Conservation (phyloP, 163 green algal species). For the Prototheca cutis region DNA sequence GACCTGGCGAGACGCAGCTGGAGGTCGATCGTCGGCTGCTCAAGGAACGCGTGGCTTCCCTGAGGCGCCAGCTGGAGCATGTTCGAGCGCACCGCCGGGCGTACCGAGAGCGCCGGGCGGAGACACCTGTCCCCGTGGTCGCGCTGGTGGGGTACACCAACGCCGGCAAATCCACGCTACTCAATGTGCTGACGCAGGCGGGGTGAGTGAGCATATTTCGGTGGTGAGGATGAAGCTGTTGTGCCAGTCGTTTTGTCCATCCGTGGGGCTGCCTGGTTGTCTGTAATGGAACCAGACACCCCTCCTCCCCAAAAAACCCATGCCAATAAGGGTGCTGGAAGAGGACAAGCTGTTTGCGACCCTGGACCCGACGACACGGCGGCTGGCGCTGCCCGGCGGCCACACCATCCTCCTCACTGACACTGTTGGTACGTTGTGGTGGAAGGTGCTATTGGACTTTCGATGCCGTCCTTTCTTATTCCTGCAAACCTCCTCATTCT, state of each 20-base stretch:
- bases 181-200: constrained; percentile 67
- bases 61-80: constrained; percentile 34
- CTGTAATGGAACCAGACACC: background rate
- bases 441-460: too few relatives aligned
- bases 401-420: constrained; percentile 79
- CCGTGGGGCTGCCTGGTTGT: background rate
- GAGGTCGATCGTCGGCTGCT: constrained; percentile 94
- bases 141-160: constrained; percentile 95
- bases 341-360: constrained; percentile 98
- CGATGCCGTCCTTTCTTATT: too few relatives aligned
- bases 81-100: constrained; percentile 47
- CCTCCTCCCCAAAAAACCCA: background rate
- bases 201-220: too few relatives aligned
- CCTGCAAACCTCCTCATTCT: too few relatives aligned
- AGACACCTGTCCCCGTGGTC: constrained; percentile 66
- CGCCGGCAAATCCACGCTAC: constrained; percentile 85
- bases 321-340: constrained; percentile 58
- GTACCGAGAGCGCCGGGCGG: constrained; percentile 59
- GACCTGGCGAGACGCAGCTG: constrained; percentile 98
- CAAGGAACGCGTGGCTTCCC: constrained; percentile 28
- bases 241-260: too few relatives aligned
- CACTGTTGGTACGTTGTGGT: constrained; percentile 51
- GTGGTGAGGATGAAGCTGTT: too few relatives aligned
- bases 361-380: constrained; percentile 89
- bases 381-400: constrained; percentile 50